Base-by-base conservation (phyloP, 2,329 filamentous ascomycete species). In the Venturia oleaginea region DNA sequence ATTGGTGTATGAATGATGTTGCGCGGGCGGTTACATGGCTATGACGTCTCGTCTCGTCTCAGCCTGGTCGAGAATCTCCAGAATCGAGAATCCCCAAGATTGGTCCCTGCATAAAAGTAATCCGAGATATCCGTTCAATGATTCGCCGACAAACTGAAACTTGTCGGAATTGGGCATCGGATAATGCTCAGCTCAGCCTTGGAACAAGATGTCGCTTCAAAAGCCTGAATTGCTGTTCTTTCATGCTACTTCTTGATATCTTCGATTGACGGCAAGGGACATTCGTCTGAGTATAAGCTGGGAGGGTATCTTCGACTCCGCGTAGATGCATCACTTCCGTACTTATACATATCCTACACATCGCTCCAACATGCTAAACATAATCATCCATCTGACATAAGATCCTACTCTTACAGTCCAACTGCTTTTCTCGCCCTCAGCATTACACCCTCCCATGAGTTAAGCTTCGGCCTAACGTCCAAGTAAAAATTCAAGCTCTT, bases 401-500 rank as follows among this genome's bases (percentile, higher is more conserved):
- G 19, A 57, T n/a, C 4, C 32, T 37, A 10, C 43, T 40, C 27
- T 57, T 34, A 64, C 27, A 64, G 17, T 1, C 82, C 81, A 67
- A 78, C 71, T 65, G 80, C 77, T 62, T 71, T 76, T 67, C 74
- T 74, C 51, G 80, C 76, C 67, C 85, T 78, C 80, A 85, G 83
- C 72, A 80, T 82, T 67, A 81, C 79, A 3, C 84, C 85, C 70
- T 87, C 85, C 74, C 78, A 83, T 64, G 75, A 83, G 72, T 87
- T 88, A 72, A 88, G 66, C 76, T 87, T 88, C 7, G 85, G 85
- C 69, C 85, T 76, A 5, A 87, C 85, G 71, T 88, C 85, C 62
- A 88, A 71, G 71, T 84, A 87, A 69, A 88, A 88, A 68, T 81
- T 87, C 68, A 87, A 71, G 55, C 79, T 81, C 65, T 77, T 77